A percentile compares a stretch with the other conserved stretches of the same genome.
phyloP scores from a whole-genome alignment of 164 flowering plant species.

The Liriodendron chinense region DNA sequence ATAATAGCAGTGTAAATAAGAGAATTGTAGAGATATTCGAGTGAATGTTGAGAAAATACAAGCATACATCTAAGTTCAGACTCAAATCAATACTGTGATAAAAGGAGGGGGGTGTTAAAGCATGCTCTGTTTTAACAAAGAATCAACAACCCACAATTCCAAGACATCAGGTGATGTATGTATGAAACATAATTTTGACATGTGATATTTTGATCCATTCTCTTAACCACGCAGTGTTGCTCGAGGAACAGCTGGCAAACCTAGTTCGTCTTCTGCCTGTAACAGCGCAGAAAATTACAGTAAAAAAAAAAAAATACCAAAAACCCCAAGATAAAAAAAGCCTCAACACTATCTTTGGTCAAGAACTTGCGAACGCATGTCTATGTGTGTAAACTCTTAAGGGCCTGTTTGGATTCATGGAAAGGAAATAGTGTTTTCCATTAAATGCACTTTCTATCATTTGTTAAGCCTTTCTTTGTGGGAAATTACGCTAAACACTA shows the following conservation, averaged over 20 bases:
- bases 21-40: background rate
- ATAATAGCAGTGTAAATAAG: background rate
- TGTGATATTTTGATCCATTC: background rate
- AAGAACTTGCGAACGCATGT: no score
- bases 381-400: no score
- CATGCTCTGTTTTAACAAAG: background rate
- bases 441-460: no score
- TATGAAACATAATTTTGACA: background rate
- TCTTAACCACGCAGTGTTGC: constrained; percentile 74
- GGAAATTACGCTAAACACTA: no score
- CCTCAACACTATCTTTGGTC: no score
- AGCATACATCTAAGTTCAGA: background rate
- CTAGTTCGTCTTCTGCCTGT: constrained; percentile 83
- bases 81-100: background rate
- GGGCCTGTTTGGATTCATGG: no score
- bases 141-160: background rate
- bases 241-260: constrained; percentile 76
- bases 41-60: background rate
- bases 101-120: background rate
- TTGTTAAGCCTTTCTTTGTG: no score
- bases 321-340: no score
- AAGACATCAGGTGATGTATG: background rate
- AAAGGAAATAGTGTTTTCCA: no score
- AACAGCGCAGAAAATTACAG: background rate
- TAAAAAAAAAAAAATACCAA: no score